Base-by-base conservation (phyloP, 139 green algal genomes). In the Micromonas pusilla region DNA sequence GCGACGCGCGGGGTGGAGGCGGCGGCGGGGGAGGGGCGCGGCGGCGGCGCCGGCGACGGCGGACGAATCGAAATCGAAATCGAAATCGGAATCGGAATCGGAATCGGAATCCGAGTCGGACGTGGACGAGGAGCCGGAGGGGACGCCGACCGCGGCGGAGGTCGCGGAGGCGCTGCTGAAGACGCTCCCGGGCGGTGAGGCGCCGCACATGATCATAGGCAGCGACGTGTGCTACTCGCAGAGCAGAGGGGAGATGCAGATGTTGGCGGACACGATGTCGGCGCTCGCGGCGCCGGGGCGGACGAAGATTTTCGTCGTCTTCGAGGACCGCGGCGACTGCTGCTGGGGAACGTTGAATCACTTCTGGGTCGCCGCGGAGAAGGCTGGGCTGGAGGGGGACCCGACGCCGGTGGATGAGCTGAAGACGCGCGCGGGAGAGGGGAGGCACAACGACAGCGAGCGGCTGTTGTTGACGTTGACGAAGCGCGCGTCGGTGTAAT, bases 151-250 rank as follows among this genome's bases (percentile, higher is more conserved):
- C 28, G 65, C 32, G 26, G 32, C 13, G 65, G 30, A 72, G 3
- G 65, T 4, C 4, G 65, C 38, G 13, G 3, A 52, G 38, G 28
- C 65, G 28, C 33, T 72, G 13, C 26, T 72, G 28, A 26, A 38
- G 30, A 30, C 65, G 28, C 13, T 52, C 26, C 26, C 28, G 9
- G 60, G 21, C 60, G 60, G 60, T 16, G 28, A 45, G 30, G 13
- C 13, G n/a, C 65, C 65, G 65, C 65, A 72, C 28, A 37, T 72
- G 4, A 45, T 72, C 65, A 39, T 72, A 25, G 65, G 65, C 30
- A 72, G 26, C 26, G 65, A 72, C 30, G 13, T 72, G 13, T 52
- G 32, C 26, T 72, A 72, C 33, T 72, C 65, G 26, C 65, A 72
- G 28, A 23, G 13, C 3, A 37, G 13, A 3, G 4, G 13, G 65